phyloP scores from a whole-genome alignment of 306 rosid genomes.

The Heteromeles arbutifolia region DNA sequence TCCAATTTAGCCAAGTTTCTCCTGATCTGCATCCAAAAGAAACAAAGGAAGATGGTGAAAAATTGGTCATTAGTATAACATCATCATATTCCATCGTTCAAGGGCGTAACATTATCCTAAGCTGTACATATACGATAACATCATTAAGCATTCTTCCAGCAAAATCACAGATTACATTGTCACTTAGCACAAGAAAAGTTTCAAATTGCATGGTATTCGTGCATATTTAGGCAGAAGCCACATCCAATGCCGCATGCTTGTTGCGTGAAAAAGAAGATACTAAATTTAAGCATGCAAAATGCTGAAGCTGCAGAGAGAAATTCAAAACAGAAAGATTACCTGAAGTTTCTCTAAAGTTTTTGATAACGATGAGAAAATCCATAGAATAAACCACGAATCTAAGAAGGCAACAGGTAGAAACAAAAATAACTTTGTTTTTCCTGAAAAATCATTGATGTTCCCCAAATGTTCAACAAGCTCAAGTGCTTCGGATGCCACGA shows the following conservation, averaged over 20 bases:
- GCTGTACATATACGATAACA: background rate
- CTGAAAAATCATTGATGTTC: slow-evolving; percentile 80
- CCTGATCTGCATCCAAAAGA: slow-evolving; percentile 52
- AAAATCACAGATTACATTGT: background rate
- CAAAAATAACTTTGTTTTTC: slow-evolving; percentile 65
- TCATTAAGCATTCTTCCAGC: background rate
- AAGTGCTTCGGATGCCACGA: slow-evolving; percentile 73
- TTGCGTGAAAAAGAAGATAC: background rate
- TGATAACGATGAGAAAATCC: slow-evolving; percentile 90
- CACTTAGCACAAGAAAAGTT: background rate
- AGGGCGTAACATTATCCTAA: background rate
- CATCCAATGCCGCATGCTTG: background rate
- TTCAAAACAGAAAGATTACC: slow-evolving; percentile 28
- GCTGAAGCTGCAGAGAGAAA: background rate
- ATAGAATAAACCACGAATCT: slow-evolving; percentile 73
- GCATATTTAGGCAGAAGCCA: background rate
- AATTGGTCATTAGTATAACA: slow-evolving; percentile 1
- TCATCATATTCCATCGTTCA: background rate
- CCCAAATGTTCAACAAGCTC: slow-evolving; percentile 87
- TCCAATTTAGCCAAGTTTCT: slow-evolving; percentile 84
- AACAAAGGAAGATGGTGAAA: background rate
- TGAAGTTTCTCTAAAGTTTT: slow-evolving; percentile 88
- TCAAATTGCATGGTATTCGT: background rate
- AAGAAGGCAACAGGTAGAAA: slow-evolving; percentile 82
- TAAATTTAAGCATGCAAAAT: background rate